phyloP scores from a whole-genome alignment of 116 monocot species.

The Phalaenopsis hybrid region DNA sequence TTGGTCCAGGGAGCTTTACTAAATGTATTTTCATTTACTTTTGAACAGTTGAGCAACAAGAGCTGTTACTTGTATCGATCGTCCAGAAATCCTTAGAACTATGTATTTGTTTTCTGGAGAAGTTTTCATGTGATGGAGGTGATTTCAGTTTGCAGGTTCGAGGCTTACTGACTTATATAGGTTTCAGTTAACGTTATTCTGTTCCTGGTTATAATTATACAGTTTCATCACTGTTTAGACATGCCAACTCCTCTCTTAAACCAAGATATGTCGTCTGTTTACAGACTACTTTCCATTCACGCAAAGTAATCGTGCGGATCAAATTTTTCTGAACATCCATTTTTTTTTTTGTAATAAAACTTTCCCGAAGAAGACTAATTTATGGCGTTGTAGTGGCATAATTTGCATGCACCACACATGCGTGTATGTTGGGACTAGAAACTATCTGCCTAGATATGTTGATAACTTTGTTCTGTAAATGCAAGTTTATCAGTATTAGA shows the following conservation, averaged over 20 bases:
- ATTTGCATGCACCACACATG: neutral
- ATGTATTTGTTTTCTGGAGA: slow-evolving; percentile 45
- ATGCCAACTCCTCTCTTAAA: neutral
- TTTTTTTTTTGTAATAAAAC: neutral
- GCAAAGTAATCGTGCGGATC: neutral
- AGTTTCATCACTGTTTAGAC: neutral
- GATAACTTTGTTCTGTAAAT: neutral
- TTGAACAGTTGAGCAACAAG: slow-evolving; percentile 38
- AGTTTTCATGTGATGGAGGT: slow-evolving; percentile 30
- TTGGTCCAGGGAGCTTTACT: neutral
- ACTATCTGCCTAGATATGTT: neutral
- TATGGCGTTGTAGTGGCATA: neutral
- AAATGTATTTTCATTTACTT: neutral
- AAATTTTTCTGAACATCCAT: neutral
- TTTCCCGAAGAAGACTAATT: neutral
- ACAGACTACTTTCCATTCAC: neutral
- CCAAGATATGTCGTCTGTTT: neutral
- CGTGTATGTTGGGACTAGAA: neutral
- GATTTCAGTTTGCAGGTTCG: slow-evolving; percentile 70
- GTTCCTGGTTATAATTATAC: neutral
- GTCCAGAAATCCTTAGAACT: slow-evolving; percentile 51
- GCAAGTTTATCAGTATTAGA: neutral
- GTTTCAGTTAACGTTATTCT: neutral
- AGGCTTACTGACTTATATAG: neutral
- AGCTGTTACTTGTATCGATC: slow-evolving; percentile 30